Conservation (phyloP, 2,329 filamentous ascomycete genomes). For the Aspergillus fijiensis region DNA sequence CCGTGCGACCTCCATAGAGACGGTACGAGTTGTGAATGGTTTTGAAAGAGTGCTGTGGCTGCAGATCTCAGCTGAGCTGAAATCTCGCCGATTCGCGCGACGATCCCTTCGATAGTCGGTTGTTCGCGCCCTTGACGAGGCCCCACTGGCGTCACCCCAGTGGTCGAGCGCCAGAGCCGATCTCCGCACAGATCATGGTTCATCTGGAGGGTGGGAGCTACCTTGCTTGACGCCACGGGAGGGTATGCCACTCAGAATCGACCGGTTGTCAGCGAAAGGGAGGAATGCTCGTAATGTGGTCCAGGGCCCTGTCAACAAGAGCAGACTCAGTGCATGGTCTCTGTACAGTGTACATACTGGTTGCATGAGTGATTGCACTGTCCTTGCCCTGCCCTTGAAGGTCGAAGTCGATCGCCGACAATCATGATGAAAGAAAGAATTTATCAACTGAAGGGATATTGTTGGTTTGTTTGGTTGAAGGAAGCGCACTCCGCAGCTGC, state of each 20-base stretch:
- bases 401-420: background rate
- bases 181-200: slow-evolving; percentile 27
- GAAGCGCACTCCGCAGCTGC: background rate
- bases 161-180: slow-evolving; percentile 17
- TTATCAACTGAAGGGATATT: background rate
- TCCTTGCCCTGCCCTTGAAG: background rate
- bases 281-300: background rate
- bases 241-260: slow-evolving; percentile 13
- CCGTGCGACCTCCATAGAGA: slow-evolving; percentile 13
- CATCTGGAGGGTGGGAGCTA: slow-evolving; percentile 15
- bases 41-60: slow-evolving; percentile 8
- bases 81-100: slow-evolving; percentile 14
- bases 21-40: slow-evolving; percentile 7
- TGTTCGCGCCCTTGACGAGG: slow-evolving; percentile 2
- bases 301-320: too few species aligned
- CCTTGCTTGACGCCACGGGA: slow-evolving; percentile 11
- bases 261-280: slow-evolving; percentile 12
- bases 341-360: too few species aligned
- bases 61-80: slow-evolving; percentile 20
- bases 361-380: background rate
- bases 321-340: too few species aligned
- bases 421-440: background rate
- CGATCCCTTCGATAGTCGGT: slow-evolving; percentile 19
- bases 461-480: background rate
- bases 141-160: slow-evolving; percentile 9